phyloP scores from a whole-genome alignment of 768 basidiomycete genomes.

The Trametes cubensis region DNA sequence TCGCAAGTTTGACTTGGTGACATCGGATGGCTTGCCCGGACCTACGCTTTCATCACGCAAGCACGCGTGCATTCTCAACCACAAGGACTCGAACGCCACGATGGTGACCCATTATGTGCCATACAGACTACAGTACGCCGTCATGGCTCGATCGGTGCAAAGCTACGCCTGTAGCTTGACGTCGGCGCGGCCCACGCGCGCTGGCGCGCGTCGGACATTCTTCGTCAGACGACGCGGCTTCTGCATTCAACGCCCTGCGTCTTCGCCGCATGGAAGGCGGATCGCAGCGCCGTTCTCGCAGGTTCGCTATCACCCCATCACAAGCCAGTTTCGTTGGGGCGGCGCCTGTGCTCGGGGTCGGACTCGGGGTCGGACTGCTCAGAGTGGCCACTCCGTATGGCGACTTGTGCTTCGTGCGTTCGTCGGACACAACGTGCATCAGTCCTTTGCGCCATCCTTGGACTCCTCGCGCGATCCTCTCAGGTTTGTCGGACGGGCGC shows the following conservation, averaged over 20 bases:
- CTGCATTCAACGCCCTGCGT: conserved; percentile 14
- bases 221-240: conserved; percentile 17
- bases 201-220: conserved; percentile 8
- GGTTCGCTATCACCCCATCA: conserved; percentile 11
- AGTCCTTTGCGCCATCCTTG: not conserved
- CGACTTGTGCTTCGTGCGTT: conserved; percentile 13
- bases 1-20: not conserved
- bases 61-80: not conserved
- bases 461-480: not conserved
- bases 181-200: not conserved
- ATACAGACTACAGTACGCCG: too few species aligned
- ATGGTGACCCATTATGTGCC: not conserved
- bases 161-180: not conserved
- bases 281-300: conserved; percentile 18
- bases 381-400: not conserved
- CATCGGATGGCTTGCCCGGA: not conserved
- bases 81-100: not conserved
- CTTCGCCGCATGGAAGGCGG: conserved; percentile 13
- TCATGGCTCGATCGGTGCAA: not conserved
- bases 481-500: conserved; percentile 2
- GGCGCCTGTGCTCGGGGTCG: not conserved
- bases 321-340: not conserved
- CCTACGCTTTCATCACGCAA: not conserved
- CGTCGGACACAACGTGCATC: conserved; percentile 15
- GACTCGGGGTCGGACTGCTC: not conserved